A percentile compares a stretch with the other conserved stretches of the same genome.
Evolutionary conservation across 257 asterid species (phyloP).

Genomic region (Solanum sitiens): DNA sequence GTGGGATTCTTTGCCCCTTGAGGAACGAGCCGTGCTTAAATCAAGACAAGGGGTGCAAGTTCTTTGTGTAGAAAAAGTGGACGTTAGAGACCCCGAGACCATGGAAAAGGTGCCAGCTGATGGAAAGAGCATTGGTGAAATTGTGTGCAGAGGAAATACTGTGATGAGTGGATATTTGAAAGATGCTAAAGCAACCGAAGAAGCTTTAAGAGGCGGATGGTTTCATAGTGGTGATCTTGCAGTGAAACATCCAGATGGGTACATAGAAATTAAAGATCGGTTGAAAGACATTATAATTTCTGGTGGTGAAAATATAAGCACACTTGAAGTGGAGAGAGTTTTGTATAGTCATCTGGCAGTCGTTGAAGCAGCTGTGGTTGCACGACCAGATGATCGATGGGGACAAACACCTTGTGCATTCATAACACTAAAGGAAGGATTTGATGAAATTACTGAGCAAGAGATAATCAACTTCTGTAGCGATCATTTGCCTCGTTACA

Average conservation of each 20-base stretch:
- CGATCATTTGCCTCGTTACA: not conserved
- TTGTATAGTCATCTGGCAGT: conserved; percentile 18
- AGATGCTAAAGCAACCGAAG: not conserved
- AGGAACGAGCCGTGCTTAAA: conserved; percentile 6
- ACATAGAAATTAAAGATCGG: conserved; percentile 19
- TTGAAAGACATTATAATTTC: conserved; percentile 8
- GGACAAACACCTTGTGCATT: conserved; percentile 27
- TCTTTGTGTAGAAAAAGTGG: not conserved
- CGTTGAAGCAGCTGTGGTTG: conserved; percentile 26
- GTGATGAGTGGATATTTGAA: not conserved
- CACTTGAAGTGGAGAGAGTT: conserved; percentile 21
- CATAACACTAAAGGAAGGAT: conserved; percentile 15
- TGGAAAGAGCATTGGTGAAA: conserved; percentile 19
- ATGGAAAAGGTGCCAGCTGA: conserved; percentile 18
- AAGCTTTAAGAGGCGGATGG: not conserved
- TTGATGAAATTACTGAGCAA: not conserved
- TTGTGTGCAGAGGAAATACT: conserved; percentile 21
- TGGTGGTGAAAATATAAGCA: conserved; percentile 15
- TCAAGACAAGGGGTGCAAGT: conserved; percentile 11
- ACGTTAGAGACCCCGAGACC: not conserved
- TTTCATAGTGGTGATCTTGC: not conserved
- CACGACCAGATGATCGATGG: not conserved
- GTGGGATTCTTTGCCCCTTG: conserved; percentile 19
- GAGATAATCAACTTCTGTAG: not conserved
- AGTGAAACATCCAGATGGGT: not conserved